phyloP scores from a whole-genome alignment of 345 rosid species.

The Psidium friedrichsthalianum region DNA sequence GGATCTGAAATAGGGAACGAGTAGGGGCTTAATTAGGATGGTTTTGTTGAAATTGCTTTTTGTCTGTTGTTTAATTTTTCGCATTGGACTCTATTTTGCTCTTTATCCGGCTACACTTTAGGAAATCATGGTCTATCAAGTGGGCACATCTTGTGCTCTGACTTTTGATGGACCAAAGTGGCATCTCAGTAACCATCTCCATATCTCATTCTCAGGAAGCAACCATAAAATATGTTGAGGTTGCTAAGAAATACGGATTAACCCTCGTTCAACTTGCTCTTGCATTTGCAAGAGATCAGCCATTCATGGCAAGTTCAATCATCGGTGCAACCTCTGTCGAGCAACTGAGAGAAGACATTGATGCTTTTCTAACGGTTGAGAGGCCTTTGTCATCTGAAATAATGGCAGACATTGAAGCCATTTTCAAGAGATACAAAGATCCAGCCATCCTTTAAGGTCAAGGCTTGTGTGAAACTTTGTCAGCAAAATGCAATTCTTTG shows the following conservation, averaged over 20 bases:
- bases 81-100: background rate
- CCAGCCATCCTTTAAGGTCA: conserved; percentile 25
- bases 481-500: background rate
- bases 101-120: background rate
- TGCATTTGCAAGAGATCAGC: conserved; percentile 65
- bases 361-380: conserved; percentile 48
- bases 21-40: background rate
- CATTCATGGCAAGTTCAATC: conserved; percentile 73
- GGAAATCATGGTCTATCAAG: background rate
- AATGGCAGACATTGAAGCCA: conserved; percentile 49
- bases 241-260: conserved; percentile 62
- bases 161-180: background rate
- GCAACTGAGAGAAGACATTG: conserved; percentile 77
- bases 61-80: background rate
- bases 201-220: conserved; percentile 46
- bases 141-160: background rate
- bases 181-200: background rate
- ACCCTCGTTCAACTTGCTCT: conserved; percentile 71
- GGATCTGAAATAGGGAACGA: background rate
- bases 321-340: conserved; percentile 68
- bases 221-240: conserved; percentile 47
- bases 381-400: conserved; percentile 56
- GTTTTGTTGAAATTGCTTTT: background rate
- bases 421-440: conserved; percentile 62
- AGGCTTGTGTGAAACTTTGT: background rate